phyloP scores from a whole-genome alignment of 371 early-diverging fungal genomes.

The Nematocida parisii region DNA sequence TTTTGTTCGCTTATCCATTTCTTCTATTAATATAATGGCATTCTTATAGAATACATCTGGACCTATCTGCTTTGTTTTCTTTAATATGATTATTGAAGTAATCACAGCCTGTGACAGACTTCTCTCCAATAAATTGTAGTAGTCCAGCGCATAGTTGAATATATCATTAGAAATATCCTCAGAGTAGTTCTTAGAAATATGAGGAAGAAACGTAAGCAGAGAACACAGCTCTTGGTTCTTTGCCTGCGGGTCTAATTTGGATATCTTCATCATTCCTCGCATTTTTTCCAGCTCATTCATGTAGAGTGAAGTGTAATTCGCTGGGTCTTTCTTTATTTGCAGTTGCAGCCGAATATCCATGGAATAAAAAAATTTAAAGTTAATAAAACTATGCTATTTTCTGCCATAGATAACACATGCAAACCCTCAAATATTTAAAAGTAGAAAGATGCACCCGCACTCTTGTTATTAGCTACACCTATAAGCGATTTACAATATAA shows the following conservation, averaged over 20 bases:
- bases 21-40: constrained; percentile 45
- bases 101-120: constrained; percentile 43
- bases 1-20: constrained; percentile 57
- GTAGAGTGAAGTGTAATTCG: constrained; percentile 16
- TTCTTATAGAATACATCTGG: constrained; percentile 56
- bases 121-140: constrained; percentile 42
- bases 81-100: constrained; percentile 21
- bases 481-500: no score
- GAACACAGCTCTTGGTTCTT: constrained; percentile 48
- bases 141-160: constrained; percentile 49
- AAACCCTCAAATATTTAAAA: neutral
- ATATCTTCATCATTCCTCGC: constrained; percentile 53
- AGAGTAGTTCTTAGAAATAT: constrained; percentile 45
- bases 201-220: constrained; percentile 48
- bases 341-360: constrained; percentile 57
- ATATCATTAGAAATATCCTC: constrained; percentile 49
- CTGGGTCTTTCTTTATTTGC: constrained; percentile 47
- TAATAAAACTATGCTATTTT: neutral
- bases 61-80: constrained; percentile 55
- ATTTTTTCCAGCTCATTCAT: constrained; percentile 52
- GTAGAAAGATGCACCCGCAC: no score
- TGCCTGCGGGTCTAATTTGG: constrained; percentile 53
- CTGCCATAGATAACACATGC: neutral
- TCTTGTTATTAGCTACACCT: no score
- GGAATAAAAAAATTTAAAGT: constrained; percentile 15